Conservation (phyloP, 23 red algal genomes). For the Gracilaria vermiculophylla region DNA sequence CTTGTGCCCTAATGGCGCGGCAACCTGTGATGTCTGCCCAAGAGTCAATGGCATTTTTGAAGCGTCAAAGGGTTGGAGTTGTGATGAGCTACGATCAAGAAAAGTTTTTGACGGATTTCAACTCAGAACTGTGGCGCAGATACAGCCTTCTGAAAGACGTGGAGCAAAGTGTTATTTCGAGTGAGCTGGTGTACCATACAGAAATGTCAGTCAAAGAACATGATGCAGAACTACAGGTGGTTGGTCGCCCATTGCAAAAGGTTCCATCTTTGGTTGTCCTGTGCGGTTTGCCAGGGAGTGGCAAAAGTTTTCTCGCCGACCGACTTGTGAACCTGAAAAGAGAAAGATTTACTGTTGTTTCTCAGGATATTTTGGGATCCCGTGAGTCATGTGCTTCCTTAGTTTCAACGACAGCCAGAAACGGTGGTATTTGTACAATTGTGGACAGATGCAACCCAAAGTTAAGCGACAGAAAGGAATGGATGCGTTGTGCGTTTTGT, state of each 20-base stretch:
- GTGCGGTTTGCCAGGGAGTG: slow-evolving; percentile 8
- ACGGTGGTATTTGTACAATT: background rate
- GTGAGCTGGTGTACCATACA: background rate
- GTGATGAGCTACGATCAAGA: background rate
- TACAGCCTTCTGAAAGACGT: background rate
- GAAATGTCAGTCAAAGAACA: background rate
- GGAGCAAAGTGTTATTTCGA: too few species aligned
- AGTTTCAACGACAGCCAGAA: background rate
- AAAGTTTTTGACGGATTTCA: background rate
- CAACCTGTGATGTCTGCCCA: background rate
- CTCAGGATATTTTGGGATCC: background rate
- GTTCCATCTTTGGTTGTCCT: slow-evolving; percentile 6
- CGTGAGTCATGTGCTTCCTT: background rate
- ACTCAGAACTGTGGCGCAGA: background rate
- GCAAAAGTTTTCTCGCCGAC: background rate
- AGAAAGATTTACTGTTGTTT: background rate
- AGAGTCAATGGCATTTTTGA: background rate
- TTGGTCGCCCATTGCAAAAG: background rate
- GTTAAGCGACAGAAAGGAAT: background rate
- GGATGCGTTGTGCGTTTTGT: background rate
- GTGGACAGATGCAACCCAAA: slow-evolving; percentile 3
- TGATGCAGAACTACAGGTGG: background rate
- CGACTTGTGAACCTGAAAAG: background rate
- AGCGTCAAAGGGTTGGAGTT: background rate
- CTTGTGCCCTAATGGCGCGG: background rate